Base-by-base conservation (phyloP, 371 early-diverging fungal genomes). In the Mortierella sp. region DNA sequence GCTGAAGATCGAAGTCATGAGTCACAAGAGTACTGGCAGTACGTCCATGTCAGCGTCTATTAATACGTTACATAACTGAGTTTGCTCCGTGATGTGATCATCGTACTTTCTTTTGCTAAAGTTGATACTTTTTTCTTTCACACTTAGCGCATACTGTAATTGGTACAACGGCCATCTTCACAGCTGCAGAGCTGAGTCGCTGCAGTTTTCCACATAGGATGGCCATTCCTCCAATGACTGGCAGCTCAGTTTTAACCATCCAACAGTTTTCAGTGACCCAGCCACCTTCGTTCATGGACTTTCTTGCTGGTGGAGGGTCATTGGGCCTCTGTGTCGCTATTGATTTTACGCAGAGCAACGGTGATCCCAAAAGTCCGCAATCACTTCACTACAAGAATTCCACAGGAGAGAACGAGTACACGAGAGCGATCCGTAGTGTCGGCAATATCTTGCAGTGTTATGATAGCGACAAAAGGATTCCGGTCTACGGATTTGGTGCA, bases 271-370 rank as follows among this genome's bases (percentile, higher is more conserved):
- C 44, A 17, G 30, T 60, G 11, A 59, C 42, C 2, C 65, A 52
- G 50, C 62, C 71, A 28, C 70, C 78, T 5, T 63, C 73, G 12
- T 86, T 86, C 48, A 52, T 85, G 46, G 85, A 85, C 54, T 85
- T 83, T 56, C 62, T 86, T 19, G 69, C 65, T 0, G 80, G 80
- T 2, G 85, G 85, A 11, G 78, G 78, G 0, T 50, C 78, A 11
- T 60, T 85, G 34, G 70, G 66, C 19, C 60, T 85, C 5, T 53
- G 65, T 2, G 78, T 83, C 7, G 86, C 84, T 6, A 79, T 87
- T 46, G 87, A 87, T 51, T 87, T 85, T 66, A 87, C 87, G 0
- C 73, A 60, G 39, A 81, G 81, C 27, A 87, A 87, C 44, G 84
- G 83, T 1, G 72, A 79, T 42, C 83, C 81, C 24, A 39, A 31